phyloP scores from a whole-genome alignment of 257 asterid species.

The Cynanchum wilfordii region DNA sequence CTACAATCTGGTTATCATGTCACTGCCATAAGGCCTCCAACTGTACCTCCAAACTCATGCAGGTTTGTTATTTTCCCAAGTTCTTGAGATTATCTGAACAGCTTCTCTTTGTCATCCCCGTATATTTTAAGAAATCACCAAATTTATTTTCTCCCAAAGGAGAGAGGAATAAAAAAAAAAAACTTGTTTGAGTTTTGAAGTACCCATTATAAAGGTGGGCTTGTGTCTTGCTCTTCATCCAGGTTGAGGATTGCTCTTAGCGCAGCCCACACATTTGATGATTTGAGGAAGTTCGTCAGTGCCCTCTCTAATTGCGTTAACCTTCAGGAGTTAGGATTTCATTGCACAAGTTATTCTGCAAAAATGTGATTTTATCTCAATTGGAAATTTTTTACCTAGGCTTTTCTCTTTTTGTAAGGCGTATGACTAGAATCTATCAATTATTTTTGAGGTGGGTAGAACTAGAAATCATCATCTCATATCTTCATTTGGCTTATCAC shows the following conservation, averaged over 20 bases:
- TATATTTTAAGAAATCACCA: neutral
- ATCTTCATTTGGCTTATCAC: neutral
- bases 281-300: conserved; percentile 58
- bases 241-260: conserved; percentile 83
- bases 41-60: conserved; percentile 96
- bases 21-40: conserved; percentile 92
- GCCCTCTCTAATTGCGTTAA: conserved; percentile 65
- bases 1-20: conserved; percentile 71
- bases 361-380: conserved; percentile 26
- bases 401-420: neutral
- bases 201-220: neutral
- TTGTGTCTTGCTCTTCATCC: neutral
- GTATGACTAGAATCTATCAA: neutral
- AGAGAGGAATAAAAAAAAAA: neutral
- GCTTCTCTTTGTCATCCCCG: conserved; percentile 4
- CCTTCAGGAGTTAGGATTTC: conserved; percentile 38
- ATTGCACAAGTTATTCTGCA: conserved; percentile 33
- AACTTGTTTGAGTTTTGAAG: neutral
- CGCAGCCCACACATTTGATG: conserved; percentile 79
- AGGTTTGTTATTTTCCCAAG: conserved; percentile 51
- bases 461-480: neutral
- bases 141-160: neutral
- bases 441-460: too few species aligned
- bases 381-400: neutral
- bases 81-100: conserved; percentile 42